Conservation (phyloP, 2,329 filamentous ascomycete genomes). For the Coniochaeta ligniaria region DNA sequence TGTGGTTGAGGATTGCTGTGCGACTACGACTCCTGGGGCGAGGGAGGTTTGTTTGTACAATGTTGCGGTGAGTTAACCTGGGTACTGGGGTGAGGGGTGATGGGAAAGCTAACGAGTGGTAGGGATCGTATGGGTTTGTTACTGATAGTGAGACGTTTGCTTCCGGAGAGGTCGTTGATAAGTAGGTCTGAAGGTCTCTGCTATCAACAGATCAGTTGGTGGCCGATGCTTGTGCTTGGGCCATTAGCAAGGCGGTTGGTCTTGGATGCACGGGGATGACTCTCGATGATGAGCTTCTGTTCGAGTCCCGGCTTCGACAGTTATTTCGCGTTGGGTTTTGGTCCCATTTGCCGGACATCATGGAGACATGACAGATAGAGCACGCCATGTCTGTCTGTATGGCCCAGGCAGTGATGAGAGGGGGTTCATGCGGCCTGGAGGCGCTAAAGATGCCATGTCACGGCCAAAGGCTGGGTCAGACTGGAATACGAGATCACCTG, state of each 20-base stretch:
- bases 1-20: constrained; percentile 46
- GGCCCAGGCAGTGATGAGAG: not conserved
- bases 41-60: constrained; percentile 27
- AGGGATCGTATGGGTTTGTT: not conserved
- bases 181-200: not conserved
- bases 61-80: constrained; percentile 22
- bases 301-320: not conserved
- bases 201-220: not conserved
- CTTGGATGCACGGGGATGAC: too few relatives aligned
- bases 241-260: too few relatives aligned
- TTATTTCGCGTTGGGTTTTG: not conserved
- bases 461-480: not conserved
- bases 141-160: not conserved
- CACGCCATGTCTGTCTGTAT: not conserved
- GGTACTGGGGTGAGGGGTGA: not conserved
- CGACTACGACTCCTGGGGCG: constrained; percentile 35
- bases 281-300: not conserved
- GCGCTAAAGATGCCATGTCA: constrained; percentile 1
- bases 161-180: not conserved
- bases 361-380: not conserved
- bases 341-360: too few relatives aligned
- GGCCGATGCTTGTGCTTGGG: not conserved
- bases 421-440: not conserved
- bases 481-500: constrained; percentile 6
- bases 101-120: not conserved